phyloP scores from a whole-genome alignment of 441 rosid species.

The Eutrema salsugineum region DNA sequence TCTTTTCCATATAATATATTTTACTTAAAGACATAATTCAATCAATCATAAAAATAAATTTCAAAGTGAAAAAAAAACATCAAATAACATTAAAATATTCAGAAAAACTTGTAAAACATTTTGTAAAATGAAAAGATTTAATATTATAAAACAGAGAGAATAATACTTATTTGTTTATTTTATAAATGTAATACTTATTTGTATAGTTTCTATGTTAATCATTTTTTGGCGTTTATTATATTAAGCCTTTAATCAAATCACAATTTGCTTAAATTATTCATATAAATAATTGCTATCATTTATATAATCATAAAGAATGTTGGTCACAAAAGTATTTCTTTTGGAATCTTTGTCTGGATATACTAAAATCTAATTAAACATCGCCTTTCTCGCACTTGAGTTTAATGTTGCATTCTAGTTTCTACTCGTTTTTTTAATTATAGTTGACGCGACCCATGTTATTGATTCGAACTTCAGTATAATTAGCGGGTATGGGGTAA shows the following conservation, averaged over 20 bases:
- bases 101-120: too few relatives aligned
- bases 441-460: neutral
- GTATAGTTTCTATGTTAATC: neutral
- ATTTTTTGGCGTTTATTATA: neutral
- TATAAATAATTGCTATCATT: neutral
- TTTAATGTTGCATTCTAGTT: constrained; percentile 4
- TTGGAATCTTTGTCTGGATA: constrained; percentile 18
- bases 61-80: too few relatives aligned
- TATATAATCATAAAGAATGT: neutral
- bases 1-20: too few relatives aligned
- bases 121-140: too few relatives aligned
- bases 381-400: neutral
- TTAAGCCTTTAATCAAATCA: neutral
- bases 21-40: too few relatives aligned
- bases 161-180: too few relatives aligned
- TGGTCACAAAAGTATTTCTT: constrained; percentile 1
- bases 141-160: too few relatives aligned
- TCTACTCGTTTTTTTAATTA: neutral
- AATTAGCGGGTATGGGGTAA: neutral
- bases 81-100: too few relatives aligned
- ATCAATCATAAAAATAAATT: too few relatives aligned
- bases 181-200: too few relatives aligned
- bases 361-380: neutral
- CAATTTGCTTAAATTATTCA: neutral
- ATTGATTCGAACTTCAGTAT: neutral